Percentiles rank a stretch among this genome's conserved stretches.
These are phyloP conservation scores for Coemansia sp. DNA, from an alignment of 192 early-diverging fungal species.

Conservation along the genomic window DNA sequence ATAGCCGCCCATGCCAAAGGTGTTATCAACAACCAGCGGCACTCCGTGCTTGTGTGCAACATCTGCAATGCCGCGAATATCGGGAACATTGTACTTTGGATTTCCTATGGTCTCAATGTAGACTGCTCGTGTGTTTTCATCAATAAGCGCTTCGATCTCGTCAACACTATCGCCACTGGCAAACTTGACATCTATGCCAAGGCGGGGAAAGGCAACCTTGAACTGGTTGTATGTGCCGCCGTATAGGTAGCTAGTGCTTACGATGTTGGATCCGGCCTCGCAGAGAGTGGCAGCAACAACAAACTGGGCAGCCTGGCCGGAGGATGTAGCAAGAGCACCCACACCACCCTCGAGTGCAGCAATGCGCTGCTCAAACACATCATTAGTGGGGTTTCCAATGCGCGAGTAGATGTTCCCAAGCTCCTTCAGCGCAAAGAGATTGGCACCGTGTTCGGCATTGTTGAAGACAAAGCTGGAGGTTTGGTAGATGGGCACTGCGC, in stretches of 20 bases:
- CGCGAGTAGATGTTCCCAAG: constrained; percentile 88
- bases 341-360: constrained; percentile 89
- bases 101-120: constrained; percentile 93
- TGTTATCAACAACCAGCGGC: constrained; percentile 95
- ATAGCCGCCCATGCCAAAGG: constrained; percentile 90
- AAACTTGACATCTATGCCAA: constrained; percentile 84
- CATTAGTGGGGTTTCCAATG: constrained; percentile 80
- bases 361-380: constrained; percentile 89
- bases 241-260: constrained; percentile 74
- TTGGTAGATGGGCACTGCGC: constrained; percentile 91
- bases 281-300: constrained; percentile 76
- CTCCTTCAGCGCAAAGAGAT: constrained; percentile 73
- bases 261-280: constrained; percentile 84
- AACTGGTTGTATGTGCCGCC: constrained; percentile 84
- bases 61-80: constrained; percentile 80
- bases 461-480: constrained; percentile 86
- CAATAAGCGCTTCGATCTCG: constrained; percentile 76
- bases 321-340: constrained; percentile 69
- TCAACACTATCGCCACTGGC: constrained; percentile 69
- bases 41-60: constrained; percentile 79
- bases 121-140: constrained; percentile 88
- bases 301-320: constrained; percentile 88
- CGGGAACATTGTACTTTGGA: constrained; percentile 86
- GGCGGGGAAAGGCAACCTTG: constrained; percentile 78
- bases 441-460: constrained; percentile 74